Conservation (phyloP, 2,329 filamentous ascomycete genomes). For the Fusarium sarcochroum region DNA sequence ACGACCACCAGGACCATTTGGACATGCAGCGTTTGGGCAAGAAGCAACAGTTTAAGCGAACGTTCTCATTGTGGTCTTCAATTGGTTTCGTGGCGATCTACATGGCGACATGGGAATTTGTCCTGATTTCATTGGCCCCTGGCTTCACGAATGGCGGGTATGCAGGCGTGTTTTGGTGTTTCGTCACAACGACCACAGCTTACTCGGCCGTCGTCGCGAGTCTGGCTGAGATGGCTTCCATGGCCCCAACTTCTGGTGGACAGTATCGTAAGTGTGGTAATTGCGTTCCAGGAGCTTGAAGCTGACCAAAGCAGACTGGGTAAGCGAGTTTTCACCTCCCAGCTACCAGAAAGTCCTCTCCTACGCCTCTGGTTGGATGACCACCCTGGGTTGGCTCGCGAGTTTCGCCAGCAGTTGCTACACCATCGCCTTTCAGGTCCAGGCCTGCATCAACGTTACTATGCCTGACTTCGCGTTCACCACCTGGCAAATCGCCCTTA, state of each 20-base stretch:
- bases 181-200: conserved; percentile 9
- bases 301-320: conserved; percentile 21
- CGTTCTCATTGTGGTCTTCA: conserved; percentile 30
- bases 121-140: conserved; percentile 29
- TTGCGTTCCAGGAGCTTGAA: neutral
- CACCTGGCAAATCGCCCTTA: conserved; percentile 27
- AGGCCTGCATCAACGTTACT: conserved; percentile 34
- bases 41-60: conserved; percentile 34
- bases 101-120: conserved; percentile 38
- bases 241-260: conserved; percentile 32
- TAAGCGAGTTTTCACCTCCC: conserved; percentile 29
- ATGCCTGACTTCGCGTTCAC: conserved; percentile 31
- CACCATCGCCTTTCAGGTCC: conserved; percentile 31
- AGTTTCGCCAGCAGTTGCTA: conserved; percentile 36
- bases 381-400: conserved; percentile 30
- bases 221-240: conserved; percentile 35
- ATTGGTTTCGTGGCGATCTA: conserved; percentile 36
- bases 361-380: conserved; percentile 32
- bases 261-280: conserved; percentile 18
- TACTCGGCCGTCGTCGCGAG: conserved; percentile 32
- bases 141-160: conserved; percentile 32
- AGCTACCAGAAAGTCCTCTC: conserved; percentile 26
- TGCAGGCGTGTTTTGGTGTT: conserved; percentile 35
- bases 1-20: conserved; percentile 26
- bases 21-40: conserved; percentile 36